Evolutionary conservation across 768 basidiomycete species (phyloP).

Genomic region (Crepidotus variabilis): DNA sequence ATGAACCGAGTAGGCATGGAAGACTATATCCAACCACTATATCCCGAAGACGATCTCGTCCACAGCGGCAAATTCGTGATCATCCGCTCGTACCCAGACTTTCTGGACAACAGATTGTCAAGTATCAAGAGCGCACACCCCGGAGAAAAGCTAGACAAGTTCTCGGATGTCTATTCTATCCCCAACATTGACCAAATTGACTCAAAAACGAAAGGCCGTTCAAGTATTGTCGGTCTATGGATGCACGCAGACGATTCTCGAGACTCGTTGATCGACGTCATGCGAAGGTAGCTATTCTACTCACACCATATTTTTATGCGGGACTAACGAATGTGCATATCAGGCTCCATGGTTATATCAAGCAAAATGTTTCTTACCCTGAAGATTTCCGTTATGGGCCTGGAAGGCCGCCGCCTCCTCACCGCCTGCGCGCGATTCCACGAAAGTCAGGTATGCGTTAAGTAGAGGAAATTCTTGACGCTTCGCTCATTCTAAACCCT

Average conservation of each 20-base stretch:
- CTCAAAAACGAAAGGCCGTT: constrained; percentile 50
- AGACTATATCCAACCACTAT: constrained; percentile 71
- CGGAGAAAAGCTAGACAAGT: constrained; percentile 36
- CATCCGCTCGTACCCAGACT: constrained; percentile 71
- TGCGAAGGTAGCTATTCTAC: constrained; percentile 50
- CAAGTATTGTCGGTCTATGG: constrained; percentile 70
- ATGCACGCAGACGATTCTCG: constrained; percentile 66
- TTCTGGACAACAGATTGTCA: constrained; percentile 47
- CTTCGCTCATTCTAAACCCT: not conserved
- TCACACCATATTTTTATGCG: not conserved
- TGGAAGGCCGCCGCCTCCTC: constrained; percentile 60
- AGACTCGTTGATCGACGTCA: constrained; percentile 69
- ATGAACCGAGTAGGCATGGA: constrained; percentile 79
- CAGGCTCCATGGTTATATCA: constrained; percentile 66
- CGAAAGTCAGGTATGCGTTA: constrained; percentile 21
- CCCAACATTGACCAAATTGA: constrained; percentile 41
- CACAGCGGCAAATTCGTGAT: constrained; percentile 63
- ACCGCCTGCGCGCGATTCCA: constrained; percentile 20
- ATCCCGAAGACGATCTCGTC: constrained; percentile 75
- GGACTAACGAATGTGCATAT: not conserved
- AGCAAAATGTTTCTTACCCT: constrained; percentile 65
- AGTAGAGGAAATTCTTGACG: not conserved
- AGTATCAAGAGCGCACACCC: constrained; percentile 27
- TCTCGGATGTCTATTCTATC: constrained; percentile 45
- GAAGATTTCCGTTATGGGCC: constrained; percentile 69